phyloP scores from a whole-genome alignment of 768 basidiomycete species.

The Russula sp. region DNA sequence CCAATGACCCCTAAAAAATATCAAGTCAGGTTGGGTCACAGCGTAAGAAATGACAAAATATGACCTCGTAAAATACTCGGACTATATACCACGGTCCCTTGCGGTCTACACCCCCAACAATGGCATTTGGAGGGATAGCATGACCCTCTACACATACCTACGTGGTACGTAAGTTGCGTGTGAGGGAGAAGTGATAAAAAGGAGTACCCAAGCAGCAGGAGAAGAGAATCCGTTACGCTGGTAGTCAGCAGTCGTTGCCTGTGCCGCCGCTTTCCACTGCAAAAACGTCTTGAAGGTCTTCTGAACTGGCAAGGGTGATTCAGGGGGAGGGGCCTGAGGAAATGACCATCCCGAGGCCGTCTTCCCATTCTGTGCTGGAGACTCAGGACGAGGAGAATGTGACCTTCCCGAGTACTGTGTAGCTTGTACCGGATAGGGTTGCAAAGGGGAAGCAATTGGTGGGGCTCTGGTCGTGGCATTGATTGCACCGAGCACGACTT shows the following conservation, averaged over 20 bases:
- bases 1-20: constrained; percentile 21
- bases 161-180: neutral
- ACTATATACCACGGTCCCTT: constrained; percentile 25
- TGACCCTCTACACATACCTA: constrained; percentile 28
- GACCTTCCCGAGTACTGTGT: neutral
- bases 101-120: constrained; percentile 28
- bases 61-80: constrained; percentile 29
- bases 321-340: neutral
- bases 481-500: constrained; percentile 22
- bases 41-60: neutral
- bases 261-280: constrained; percentile 26
- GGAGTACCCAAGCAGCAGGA: constrained; percentile 29
- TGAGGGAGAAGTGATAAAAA: neutral
- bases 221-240: constrained; percentile 25
- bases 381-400: neutral
- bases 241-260: constrained; percentile 17
- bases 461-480: too few species aligned
- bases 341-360: neutral
- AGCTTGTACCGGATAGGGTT: neutral
- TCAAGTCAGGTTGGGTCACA: neutral
- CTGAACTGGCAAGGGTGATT: neutral
- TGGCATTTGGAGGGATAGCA: constrained; percentile 27
- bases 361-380: neutral
- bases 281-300: constrained; percentile 17
- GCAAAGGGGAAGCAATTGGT: neutral